Conservation (phyloP, 306 rosid species). For the Coriaria nepalensis region DNA sequence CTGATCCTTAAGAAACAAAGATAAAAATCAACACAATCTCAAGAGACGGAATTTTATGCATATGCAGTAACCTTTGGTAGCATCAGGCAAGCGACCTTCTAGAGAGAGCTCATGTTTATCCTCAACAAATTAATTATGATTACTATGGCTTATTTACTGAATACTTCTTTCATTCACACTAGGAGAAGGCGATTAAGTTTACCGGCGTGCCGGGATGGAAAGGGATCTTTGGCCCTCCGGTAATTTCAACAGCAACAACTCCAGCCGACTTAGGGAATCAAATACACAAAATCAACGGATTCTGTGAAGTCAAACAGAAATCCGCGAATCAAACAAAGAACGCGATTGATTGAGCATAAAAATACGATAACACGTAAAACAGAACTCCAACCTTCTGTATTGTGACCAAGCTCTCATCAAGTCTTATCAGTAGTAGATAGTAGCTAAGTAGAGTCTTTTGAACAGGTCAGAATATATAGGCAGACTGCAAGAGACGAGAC, state of each 20-base stretch:
- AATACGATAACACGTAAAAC: background rate
- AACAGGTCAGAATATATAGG: background rate
- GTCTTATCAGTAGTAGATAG: too few species aligned
- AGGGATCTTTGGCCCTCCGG: constrained; percentile 95
- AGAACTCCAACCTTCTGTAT: too few species aligned
- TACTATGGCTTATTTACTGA: too few species aligned
- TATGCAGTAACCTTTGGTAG: constrained; percentile 42
- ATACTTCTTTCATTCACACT: too few species aligned
- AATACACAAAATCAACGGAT: background rate
- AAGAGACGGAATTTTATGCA: background rate
- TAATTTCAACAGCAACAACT: constrained; percentile 80
- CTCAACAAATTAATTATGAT: constrained; percentile 13
- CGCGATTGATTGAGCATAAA: background rate
- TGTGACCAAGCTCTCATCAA: too few species aligned
- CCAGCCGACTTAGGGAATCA: constrained; percentile 53
- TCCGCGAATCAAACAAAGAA: too few species aligned
- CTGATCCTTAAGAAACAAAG: too few species aligned
- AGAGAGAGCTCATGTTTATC: constrained; percentile 78
- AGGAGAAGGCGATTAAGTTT: background rate
- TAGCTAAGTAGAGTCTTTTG: too few species aligned
- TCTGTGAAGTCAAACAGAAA: background rate
- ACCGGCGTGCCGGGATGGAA: constrained; percentile 97
- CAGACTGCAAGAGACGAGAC: background rate
- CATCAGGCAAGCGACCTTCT: constrained; percentile 92
- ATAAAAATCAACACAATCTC: too few species aligned